These are phyloP conservation scores for Endoconidiophora laricicola DNA, from an alignment of 2,329 filamentous ascomycete genomes.

Conservation along the genomic window DNA sequence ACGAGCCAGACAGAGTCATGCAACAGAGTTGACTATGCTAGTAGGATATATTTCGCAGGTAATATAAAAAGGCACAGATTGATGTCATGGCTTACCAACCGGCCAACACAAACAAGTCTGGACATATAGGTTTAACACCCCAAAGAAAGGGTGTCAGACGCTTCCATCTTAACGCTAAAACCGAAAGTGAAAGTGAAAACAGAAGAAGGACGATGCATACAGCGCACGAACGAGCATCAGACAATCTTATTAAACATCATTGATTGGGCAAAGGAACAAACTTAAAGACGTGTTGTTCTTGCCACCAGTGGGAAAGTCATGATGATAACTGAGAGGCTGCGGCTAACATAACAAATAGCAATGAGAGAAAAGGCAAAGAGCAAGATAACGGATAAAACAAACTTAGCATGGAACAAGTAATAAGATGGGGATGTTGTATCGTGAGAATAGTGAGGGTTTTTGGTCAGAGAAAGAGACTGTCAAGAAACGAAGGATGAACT, in stretches of 20 bases:
- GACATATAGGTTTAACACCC: no score
- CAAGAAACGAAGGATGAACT: neutral
- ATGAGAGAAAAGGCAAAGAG: neutral
- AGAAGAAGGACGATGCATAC: neutral
- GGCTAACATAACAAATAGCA: neutral
- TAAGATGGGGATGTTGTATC: neutral
- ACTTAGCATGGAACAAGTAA: conserved; percentile 1
- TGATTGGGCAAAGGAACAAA: neutral
- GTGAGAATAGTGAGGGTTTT: no score
- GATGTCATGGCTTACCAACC: no score
- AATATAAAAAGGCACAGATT: no score
- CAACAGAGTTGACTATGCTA: no score
- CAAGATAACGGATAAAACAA: neutral
- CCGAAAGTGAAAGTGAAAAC: neutral
- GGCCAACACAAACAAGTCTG: no score
- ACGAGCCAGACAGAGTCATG: no score
- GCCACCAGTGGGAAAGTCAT: no score
- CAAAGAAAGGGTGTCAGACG: neutral
- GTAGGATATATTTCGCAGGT: no score
- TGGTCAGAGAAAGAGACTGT: neutral
- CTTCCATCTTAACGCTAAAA: neutral
- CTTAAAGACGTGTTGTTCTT: no score
- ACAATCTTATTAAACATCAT: neutral
- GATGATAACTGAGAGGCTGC: no score
- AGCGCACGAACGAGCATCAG: neutral